Base-by-base conservation (phyloP, 1,139 yeast species). In the Nadsonia commutata region DNA sequence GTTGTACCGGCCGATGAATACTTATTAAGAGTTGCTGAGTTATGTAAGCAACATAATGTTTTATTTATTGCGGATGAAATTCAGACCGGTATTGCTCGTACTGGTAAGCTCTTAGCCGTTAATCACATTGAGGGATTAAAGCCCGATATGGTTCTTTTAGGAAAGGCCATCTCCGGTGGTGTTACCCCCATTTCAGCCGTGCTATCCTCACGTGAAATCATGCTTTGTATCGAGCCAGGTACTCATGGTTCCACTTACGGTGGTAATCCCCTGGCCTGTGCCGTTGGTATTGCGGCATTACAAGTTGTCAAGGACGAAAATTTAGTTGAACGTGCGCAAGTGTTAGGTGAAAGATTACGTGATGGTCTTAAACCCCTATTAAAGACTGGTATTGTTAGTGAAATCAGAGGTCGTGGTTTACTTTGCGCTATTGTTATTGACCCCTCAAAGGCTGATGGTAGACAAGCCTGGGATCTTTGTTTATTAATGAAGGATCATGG, bases 231-330 rank as follows among this genome's bases (percentile, higher is more conserved):
- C 56, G 85, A 83, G 53, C 94, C 97, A 38, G 98, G 98, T 47
- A 84, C 95, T 40, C 97, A 88, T 64, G 98, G 97, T 43, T 88
- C 96, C 39, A 88, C 98, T 27, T 88, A 84, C 60, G 98, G 98
- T 64, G 98, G 98, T 63, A 90, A 86, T 67, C 96, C 98, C 51
- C 74, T 88, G 60, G 88, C 95, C 31, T 85, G 95, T 54, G 77
- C 86, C 49, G 96, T 86, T 33, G 94, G 97, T 51, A 80, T 85
- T 62, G 96, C 95, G 49, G 96, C 98, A 16, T 71, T 88, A 55
- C 75, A 85, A 57, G 97, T 90, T 46, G 85, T 88, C 48, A 75
- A 73, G 60, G 94, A 88, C 56, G 97, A 88, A 66, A 72, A 79
- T 36, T 72, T 88, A 59, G 90, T 81, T 31, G 85, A 83, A 59